phyloP scores from a whole-genome alignment of 371 early-diverging fungal species.

The Mortierella sp. region DNA sequence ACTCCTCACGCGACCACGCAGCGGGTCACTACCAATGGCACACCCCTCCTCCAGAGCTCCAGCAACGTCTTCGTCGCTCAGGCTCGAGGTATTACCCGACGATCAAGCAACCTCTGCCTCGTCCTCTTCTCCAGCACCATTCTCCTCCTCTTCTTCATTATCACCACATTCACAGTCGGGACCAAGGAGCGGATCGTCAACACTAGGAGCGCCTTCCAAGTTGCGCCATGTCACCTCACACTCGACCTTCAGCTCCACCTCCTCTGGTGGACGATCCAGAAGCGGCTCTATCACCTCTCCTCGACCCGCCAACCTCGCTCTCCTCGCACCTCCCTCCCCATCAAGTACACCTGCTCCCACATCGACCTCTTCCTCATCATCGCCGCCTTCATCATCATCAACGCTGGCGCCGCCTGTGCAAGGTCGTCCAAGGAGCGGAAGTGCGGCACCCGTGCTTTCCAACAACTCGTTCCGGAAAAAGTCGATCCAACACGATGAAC shows the following conservation, averaged over 20 bases:
- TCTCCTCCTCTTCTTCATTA: constrained; percentile 10
- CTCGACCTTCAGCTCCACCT: constrained; percentile 29
- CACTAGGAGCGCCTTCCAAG: constrained; percentile 34
- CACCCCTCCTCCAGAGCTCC: constrained; percentile 28
- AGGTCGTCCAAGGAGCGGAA: constrained; percentile 49
- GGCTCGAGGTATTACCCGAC: constrained; percentile 46
- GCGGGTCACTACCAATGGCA: constrained; percentile 49
- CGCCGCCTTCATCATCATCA: constrained; percentile 18
- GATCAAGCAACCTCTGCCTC: constrained; percentile 24
- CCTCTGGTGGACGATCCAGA: constrained; percentile 45
- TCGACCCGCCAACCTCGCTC: constrained; percentile 44
- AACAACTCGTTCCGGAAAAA: constrained; percentile 19
- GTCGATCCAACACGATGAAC: background rate
- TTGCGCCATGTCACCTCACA: constrained; percentile 53
- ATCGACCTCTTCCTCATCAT: constrained; percentile 11
- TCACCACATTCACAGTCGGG: constrained; percentile 18
- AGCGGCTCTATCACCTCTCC: constrained; percentile 56
- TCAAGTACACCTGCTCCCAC: constrained; percentile 21
- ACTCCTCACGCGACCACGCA: constrained; percentile 40
- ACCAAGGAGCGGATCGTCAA: constrained; percentile 23
- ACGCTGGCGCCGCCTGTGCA: background rate
- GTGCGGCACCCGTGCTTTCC: constrained; percentile 32
- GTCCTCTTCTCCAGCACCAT: background rate
- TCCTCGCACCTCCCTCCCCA: constrained; percentile 33
- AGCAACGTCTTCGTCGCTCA: constrained; percentile 37